Conservation (phyloP, 176 grass and related monocot genomes). For the Urochloa ruziziensis region DNA sequence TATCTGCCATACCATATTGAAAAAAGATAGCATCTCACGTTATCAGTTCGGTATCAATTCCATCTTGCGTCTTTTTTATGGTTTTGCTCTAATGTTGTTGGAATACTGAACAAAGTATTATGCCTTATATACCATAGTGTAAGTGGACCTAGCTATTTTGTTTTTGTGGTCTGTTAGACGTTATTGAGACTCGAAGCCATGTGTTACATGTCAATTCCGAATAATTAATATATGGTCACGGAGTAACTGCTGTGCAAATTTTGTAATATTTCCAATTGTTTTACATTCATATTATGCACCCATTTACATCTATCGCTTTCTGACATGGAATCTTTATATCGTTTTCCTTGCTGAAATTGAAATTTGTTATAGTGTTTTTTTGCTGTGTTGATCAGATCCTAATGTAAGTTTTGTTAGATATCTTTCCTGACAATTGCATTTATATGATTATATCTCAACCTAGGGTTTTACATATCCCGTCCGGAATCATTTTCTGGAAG, state of each 20-base stretch:
- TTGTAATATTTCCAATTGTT: background rate
- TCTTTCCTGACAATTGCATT: background rate
- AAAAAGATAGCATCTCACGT: background rate
- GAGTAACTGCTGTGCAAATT: background rate
- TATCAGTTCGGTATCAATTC: background rate
- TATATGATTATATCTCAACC: slow-evolving; percentile 32
- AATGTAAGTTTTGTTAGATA: background rate
- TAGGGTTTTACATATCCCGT: slow-evolving; percentile 99
- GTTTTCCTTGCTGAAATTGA: slow-evolving; percentile 10
- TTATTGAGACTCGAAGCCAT: background rate
- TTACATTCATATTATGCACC: background rate
- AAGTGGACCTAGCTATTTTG: background rate
- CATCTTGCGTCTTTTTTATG: background rate
- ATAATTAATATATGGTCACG: background rate
- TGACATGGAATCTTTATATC: background rate
- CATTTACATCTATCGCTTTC: background rate
- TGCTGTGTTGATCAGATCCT: background rate
- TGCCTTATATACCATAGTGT: background rate
- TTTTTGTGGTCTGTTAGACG: background rate
- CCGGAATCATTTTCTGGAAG: slow-evolving; percentile 80
- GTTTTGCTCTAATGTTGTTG: background rate
- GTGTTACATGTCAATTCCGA: background rate
- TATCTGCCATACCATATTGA: background rate
- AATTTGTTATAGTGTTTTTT: slow-evolving; percentile 6
- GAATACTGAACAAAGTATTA: background rate